Evolutionary conservation across 108 stramenopile species (phyloP).

Genomic region (Chaetoceros muelleri): DNA sequence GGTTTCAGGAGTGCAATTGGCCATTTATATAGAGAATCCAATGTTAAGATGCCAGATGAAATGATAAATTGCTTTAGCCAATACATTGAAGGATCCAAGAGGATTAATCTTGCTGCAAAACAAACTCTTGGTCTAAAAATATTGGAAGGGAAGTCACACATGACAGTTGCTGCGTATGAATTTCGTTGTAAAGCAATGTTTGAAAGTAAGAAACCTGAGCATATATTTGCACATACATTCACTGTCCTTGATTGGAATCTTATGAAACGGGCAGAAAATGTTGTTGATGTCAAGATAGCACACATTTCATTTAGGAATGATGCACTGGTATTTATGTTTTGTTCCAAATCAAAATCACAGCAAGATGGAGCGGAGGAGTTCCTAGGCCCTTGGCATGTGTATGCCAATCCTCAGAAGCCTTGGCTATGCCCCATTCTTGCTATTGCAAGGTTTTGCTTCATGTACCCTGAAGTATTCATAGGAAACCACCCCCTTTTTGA

Average conservation of each 20-base stretch:
- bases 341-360: constrained; percentile 8
- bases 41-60: neutral
- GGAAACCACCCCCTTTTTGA: constrained; percentile 2
- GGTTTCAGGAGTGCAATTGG: no score
- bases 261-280: constrained; percentile 10
- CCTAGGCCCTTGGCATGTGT: constrained; percentile 9
- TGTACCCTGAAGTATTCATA: neutral
- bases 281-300: constrained; percentile 6
- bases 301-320: constrained; percentile 11
- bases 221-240: constrained; percentile 12
- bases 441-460: neutral
- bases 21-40: neutral
- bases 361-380: constrained; percentile 6
- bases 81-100: neutral
- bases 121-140: neutral
- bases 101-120: neutral
- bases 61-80: neutral
- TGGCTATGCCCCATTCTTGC: constrained; percentile 10
- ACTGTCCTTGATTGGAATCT: constrained; percentile 11
- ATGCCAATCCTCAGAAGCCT: constrained; percentile 13
- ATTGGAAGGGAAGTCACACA: neutral
- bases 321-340: constrained; percentile 8
- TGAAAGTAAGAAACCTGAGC: constrained; percentile 5
- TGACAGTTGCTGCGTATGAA: constrained; percentile 2
- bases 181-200: neutral